Conservation (phyloP, 108 stramenopile genomes). For the Asterionellopsis glacialis region DNA sequence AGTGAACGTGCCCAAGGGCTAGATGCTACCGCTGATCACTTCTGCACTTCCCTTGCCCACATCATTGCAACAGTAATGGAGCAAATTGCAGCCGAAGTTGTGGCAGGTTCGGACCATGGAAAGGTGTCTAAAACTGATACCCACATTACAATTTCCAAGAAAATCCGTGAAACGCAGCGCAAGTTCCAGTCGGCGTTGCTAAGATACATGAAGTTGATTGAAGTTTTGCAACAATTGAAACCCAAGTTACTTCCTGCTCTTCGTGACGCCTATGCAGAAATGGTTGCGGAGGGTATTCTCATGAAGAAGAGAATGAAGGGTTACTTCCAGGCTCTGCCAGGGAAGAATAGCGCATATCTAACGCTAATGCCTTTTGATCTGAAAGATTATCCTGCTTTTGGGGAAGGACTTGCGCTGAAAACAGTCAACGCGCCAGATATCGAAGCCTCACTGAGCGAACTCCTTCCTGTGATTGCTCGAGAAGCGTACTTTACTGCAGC, state of each 20-base stretch:
- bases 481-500: conserved; percentile 88
- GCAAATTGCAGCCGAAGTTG: conserved; percentile 68
- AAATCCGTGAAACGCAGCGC: conserved; percentile 80
- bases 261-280: conserved; percentile 79
- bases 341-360: conserved; percentile 66
- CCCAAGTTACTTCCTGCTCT: conserved; percentile 78
- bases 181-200: conserved; percentile 83
- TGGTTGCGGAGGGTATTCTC: conserved; percentile 83
- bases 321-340: conserved; percentile 80
- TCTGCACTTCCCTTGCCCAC: conserved; percentile 72
- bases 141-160: conserved; percentile 79
- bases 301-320: conserved; percentile 87
- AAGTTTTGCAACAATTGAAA: conserved; percentile 75
- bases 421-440: conserved; percentile 77
- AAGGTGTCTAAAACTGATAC: conserved; percentile 72
- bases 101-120: conserved; percentile 47
- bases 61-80: conserved; percentile 87
- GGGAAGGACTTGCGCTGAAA: conserved; percentile 22
- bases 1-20: conserved; percentile 67
- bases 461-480: conserved; percentile 79
- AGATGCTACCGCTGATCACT: conserved; percentile 45
- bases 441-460: conserved; percentile 59
- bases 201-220: conserved; percentile 82
- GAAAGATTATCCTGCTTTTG: conserved; percentile 51
- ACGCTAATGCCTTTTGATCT: conserved; percentile 60